Evolutionary conservation across 139 green algal genomes (phyloP), one percentile per base, ranked within the genome.

Genomic region (Closterium sp.): DNA sequence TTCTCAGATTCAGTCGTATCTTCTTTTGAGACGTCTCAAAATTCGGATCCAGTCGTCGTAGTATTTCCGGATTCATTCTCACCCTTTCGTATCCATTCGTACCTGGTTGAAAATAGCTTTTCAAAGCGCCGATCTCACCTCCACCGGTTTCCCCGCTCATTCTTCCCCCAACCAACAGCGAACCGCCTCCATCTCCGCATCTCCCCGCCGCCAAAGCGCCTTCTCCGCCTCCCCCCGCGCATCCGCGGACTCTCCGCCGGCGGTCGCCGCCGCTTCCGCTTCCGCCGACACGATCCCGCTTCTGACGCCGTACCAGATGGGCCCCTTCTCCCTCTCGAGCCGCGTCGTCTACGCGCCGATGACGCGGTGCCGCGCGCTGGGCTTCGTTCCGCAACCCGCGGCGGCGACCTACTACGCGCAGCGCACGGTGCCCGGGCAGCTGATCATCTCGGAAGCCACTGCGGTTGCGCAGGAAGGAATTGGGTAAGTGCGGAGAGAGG

Each of bases 321-420:
- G 95, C 24, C 45, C 31, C 21, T 89, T 95, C 22, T n/a, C 96
- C 85, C 95, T 98, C 17, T 38, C 91, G 42, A 95, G 97, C 92
- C 94, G 97, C 89, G 95, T 98, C 5, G 96, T 97, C 4, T 96
- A 96, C 30, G 95, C 97, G 21, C 97, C 97, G 0, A 92, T 98
- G 9, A 98, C 97, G 3, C 94, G 97, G 45, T 97, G 95, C 94
- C 93, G 97, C 7, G 94, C 96, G 0, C 31, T 96, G 10, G 91
- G 93, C 28, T 95, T 70, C 7, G 89, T 98, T 7, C 89, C 93
- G 28, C 89, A 91, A 62, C 89, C 89, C 45, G 29, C 73, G 17
- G 84, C 30, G 17, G 22, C 86, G 2, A 27, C 92, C 42, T 97
- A 96, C 90, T 97, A 97, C 88, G 73, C 86, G 5, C 95, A 97